Percentiles rank a stretch among this genome's conserved stretches.
phyloP scores from a whole-genome alignment of 257 asterid species.

The Oldenlandia corymbosa region DNA sequence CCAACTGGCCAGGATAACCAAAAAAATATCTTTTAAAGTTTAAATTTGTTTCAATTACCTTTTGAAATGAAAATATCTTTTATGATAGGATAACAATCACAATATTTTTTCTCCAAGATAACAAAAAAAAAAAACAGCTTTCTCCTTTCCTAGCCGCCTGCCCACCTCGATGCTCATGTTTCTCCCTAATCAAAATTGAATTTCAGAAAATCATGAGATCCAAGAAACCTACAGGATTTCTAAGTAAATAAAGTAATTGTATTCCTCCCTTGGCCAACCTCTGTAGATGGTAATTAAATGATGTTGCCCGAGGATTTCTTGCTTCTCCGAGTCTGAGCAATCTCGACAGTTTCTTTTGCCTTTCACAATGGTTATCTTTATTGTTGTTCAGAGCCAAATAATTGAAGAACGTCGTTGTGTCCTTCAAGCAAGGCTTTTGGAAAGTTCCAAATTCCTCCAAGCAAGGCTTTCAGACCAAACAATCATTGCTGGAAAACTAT shows the following conservation, averaged over 20 bases:
- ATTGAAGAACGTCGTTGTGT: constrained; percentile 65
- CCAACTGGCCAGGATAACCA: too few relatives aligned
- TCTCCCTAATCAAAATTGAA: neutral
- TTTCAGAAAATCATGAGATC: neutral
- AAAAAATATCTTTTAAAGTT: too few relatives aligned
- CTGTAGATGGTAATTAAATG: constrained; percentile 86
- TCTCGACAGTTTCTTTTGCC: constrained; percentile 62
- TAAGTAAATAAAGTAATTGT: constrained; percentile 16
- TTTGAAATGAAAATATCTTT: too few relatives aligned
- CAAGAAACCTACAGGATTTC: neutral
- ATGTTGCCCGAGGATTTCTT: constrained; percentile 77
- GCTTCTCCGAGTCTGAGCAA: constrained; percentile 41
- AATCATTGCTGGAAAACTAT: too few relatives aligned
- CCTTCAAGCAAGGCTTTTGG: constrained; percentile 86
- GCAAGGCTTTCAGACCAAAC: too few relatives aligned
- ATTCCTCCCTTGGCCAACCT: constrained; percentile 75
- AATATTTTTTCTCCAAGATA: too few relatives aligned
- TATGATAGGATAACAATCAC: too few relatives aligned
- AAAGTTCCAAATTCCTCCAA: constrained; percentile 69
- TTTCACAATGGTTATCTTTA: constrained; percentile 54
- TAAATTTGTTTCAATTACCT: too few relatives aligned
- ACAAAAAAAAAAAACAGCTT: too few relatives aligned
- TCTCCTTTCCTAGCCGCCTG: too few relatives aligned
- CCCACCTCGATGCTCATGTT: too few relatives aligned
- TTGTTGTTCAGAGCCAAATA: constrained; percentile 75